A percentile compares a stretch with the other conserved stretches of the same genome.
Evolutionary conservation across 371 early-diverging fungal species (phyloP).

Genomic region (Choanephora cucurbitarum): DNA sequence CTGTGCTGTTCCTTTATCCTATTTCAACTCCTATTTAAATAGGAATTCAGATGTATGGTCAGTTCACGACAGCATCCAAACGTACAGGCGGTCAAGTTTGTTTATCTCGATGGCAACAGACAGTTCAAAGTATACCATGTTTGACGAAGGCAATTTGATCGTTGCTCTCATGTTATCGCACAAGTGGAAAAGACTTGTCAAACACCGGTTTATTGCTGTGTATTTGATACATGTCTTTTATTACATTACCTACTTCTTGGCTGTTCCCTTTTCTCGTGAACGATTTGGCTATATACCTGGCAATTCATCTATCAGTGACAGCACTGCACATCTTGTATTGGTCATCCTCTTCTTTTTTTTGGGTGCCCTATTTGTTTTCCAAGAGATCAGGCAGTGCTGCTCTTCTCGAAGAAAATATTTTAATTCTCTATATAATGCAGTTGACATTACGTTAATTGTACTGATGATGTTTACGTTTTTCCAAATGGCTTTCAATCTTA

Average conservation of each 20-base stretch:
- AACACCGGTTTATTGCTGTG: not conserved
- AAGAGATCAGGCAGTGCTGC: not conserved
- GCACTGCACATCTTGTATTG: not conserved
- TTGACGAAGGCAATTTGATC: not conserved
- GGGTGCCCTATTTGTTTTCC: not conserved
- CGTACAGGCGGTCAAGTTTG: not conserved
- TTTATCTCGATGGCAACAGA: not conserved
- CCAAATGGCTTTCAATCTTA: not conserved
- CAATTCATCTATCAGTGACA: not conserved
- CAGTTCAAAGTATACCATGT: not conserved
- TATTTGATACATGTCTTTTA: not conserved
- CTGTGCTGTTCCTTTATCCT: not conserved
- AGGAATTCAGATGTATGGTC: not conserved
- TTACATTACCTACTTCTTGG: not conserved
- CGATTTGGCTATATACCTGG: not conserved
- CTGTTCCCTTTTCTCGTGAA: not conserved
- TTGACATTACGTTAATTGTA: constrained; percentile 5
- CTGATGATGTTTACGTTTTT: not conserved
- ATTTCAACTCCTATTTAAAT: not conserved
- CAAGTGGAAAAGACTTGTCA: not conserved
- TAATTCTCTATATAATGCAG: constrained; percentile 1
- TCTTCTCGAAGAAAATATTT: not conserved
- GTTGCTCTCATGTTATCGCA: not conserved
- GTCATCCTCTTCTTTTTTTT: not conserved
- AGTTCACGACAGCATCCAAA: not conserved